phyloP scores from a whole-genome alignment of 192 early-diverging fungal genomes.

The Oehlia diaphana region DNA sequence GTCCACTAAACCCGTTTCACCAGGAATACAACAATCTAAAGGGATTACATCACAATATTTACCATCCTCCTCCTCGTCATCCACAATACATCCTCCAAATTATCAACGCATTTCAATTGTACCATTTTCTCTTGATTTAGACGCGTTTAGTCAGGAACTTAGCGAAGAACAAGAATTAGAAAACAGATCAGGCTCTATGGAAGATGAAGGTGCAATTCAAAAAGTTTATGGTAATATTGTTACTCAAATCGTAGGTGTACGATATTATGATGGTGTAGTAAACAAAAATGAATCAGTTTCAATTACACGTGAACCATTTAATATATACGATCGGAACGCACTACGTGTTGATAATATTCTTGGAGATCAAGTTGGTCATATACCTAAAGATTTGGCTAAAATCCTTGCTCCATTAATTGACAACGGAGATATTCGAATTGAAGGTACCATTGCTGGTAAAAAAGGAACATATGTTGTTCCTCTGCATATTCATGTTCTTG shows the following conservation, averaged over 20 bases:
- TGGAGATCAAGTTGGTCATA: constrained; percentile 6
- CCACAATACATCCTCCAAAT: neutral
- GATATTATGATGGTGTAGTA: neutral
- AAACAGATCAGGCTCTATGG: neutral
- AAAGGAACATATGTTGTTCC: neutral
- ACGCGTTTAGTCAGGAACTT: neutral
- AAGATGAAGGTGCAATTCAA: neutral
- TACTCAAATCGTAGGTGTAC: neutral
- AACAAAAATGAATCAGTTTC: neutral
- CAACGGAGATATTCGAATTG: neutral
- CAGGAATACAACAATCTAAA: neutral
- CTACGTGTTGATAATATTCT: neutral
- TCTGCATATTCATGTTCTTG: neutral
- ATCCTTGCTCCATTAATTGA: neutral
- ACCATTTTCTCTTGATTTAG: neutral
- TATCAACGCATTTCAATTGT: neutral
- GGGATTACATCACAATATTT: too few relatives aligned
- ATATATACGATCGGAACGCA: neutral
- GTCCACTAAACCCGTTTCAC: neutral
- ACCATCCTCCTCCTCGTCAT: too few relatives aligned
- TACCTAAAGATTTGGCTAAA: neutral
- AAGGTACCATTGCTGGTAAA: neutral
- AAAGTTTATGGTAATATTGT: neutral
- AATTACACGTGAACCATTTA: neutral
- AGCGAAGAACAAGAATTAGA: neutral